Evolutionary conservation across 108 stramenopile species (phyloP).

Genomic region (Conticribra guillardii): DNA sequence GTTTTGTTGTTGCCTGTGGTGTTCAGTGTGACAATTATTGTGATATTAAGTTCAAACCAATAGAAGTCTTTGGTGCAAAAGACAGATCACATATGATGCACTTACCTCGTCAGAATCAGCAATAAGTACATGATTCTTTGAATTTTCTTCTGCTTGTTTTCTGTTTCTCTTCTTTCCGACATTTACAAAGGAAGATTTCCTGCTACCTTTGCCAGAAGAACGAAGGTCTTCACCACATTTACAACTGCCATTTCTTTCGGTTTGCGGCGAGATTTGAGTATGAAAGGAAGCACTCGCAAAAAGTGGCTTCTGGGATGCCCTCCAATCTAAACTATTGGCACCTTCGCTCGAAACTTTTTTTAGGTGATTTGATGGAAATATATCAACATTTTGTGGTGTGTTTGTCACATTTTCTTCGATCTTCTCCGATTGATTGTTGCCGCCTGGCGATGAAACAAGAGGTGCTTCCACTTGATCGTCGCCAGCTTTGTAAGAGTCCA

Average conservation of each 20-base stretch:
- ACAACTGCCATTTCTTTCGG: constrained; percentile 7
- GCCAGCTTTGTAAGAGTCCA: constrained; percentile 15
- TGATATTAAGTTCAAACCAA: constrained; percentile 3
- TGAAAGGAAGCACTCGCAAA: constrained; percentile 29
- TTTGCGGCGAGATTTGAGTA: constrained; percentile 10
- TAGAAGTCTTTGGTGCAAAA: not conserved
- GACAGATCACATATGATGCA: constrained; percentile 3
- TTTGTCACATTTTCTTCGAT: not conserved
- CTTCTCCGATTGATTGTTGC: constrained; percentile 40
- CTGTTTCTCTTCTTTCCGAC: constrained; percentile 32
- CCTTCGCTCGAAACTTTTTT: constrained; percentile 22
- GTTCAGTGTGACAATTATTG: not conserved
- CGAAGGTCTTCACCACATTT: no score
- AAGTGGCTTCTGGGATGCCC: constrained; percentile 20
- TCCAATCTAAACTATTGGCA: constrained; percentile 10
- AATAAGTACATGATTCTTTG: constrained; percentile 37
- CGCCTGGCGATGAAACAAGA: not conserved
- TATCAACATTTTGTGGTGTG: constrained; percentile 1
- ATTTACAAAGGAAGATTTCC: constrained; percentile 17
- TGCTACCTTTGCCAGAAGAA: no score
- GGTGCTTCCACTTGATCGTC: constrained; percentile 13
- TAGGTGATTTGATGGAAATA: constrained; percentile 4
- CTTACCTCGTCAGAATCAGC: constrained; percentile 47
- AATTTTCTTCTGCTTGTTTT: constrained; percentile 43
- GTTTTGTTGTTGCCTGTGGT: constrained; percentile 36